Evolutionary conservation across 2,329 filamentous ascomycete genomes (phyloP).

Genomic region (Alternaria burnsii): DNA sequence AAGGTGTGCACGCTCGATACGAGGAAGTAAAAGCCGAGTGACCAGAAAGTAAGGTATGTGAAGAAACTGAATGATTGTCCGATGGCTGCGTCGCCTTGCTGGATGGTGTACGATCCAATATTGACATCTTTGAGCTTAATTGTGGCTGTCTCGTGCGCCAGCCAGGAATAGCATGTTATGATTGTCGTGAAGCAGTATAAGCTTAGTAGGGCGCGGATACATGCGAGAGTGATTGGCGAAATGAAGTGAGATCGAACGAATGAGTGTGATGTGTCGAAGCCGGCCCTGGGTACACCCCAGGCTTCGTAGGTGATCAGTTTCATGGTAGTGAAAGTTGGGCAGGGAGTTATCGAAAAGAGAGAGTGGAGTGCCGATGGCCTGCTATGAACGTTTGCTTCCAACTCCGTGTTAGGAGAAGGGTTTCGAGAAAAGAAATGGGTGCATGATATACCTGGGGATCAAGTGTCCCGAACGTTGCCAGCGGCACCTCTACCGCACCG

Average conservation of each 20-base stretch:
- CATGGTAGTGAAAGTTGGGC: constrained; percentile 12
- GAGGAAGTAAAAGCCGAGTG: constrained; percentile 78
- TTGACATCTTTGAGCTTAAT: constrained; percentile 37
- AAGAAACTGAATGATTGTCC: constrained; percentile 77
- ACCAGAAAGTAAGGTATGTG: constrained; percentile 82
- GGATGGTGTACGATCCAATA: constrained; percentile 63
- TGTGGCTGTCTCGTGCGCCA: constrained; percentile 38
- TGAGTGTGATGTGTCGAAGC: constrained; percentile 61
- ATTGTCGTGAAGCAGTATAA: constrained; percentile 74
- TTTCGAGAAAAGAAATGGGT: not conserved
- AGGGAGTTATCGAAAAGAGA: not conserved
- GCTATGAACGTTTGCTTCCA: not conserved
- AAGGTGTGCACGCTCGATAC: constrained; percentile 72
- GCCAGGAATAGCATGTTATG: constrained; percentile 71
- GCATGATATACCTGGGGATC: not conserved
- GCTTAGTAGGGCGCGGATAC: constrained; percentile 58
- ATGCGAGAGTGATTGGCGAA: constrained; percentile 67
- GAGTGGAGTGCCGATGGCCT: constrained; percentile 1
- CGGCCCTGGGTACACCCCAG: constrained; percentile 29
- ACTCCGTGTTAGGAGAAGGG: not conserved
- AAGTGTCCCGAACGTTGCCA: not conserved
- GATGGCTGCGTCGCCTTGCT: constrained; percentile 65
- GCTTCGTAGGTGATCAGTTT: constrained; percentile 27
- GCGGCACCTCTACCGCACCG: not conserved
- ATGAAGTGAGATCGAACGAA: constrained; percentile 84